These are phyloP conservation scores for Fomitiporia mediterranea DNA, from an alignment of 1,284 basidiomycete species.

Conservation along the genomic window DNA sequence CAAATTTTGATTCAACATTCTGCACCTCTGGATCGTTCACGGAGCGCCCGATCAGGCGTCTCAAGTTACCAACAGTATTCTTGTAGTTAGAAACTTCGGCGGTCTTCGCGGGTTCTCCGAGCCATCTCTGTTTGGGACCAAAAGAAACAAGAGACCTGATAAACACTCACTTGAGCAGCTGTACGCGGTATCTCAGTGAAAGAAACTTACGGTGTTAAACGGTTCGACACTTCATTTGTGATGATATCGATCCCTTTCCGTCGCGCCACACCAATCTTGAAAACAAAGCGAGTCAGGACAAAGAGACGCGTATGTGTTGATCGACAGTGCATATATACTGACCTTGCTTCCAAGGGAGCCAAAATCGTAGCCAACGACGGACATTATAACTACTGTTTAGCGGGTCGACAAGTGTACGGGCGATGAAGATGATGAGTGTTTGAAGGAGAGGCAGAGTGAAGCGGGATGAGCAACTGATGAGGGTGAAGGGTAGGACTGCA, in stretches of 20 bases:
- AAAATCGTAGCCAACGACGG: conserved; percentile 91
- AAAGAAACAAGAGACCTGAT: conserved; percentile 87
- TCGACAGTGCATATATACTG: conserved; percentile 25
- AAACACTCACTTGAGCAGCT: not conserved
- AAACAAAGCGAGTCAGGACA: conserved; percentile 13
- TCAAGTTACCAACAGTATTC: conserved; percentile 90
- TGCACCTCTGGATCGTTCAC: conserved; percentile 73
- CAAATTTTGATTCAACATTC: conserved; percentile 82
- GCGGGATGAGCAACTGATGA: conserved; percentile 9
- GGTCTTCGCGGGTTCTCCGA: conserved; percentile 92
- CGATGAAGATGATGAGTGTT: conserved; percentile 7
- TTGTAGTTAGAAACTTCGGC: conserved; percentile 97
- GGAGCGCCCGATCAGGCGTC: conserved; percentile 81
- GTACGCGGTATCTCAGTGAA: not conserved
- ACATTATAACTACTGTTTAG: conserved; percentile 41
- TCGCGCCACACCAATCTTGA: conserved; percentile 86
- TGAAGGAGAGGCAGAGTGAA: conserved; percentile 21
- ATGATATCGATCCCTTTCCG: conserved; percentile 95
- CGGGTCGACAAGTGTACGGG: not conserved
- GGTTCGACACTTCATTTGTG: conserved; percentile 93
- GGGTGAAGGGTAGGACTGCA: conserved; percentile 10
- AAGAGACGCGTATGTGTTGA: conserved; percentile 8
- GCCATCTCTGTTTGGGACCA: conserved; percentile 80
- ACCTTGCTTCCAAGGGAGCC: conserved; percentile 86
- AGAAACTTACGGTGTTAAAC: conserved; percentile 77